Base-by-base conservation (phyloP, 164 flowering plant species). In the Chimonanthus salicifolius region DNA sequence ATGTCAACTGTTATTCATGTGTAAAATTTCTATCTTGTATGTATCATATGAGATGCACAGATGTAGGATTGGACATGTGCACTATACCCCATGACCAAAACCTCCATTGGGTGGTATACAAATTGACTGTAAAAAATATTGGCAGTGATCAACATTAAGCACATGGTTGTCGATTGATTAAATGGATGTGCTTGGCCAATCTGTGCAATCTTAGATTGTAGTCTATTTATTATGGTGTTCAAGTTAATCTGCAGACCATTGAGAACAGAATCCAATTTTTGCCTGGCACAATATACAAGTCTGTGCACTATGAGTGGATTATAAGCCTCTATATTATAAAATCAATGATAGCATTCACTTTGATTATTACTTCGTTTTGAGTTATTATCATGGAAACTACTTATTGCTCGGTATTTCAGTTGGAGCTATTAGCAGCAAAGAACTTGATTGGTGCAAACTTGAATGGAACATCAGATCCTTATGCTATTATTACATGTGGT, bases 391-490 rank as follows among this genome's bases (percentile, higher is more conserved):
- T n/a, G 33, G 51, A 15, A n/a, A 54, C 9, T 71, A 10, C 11
- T 68, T 3, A 74, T 60, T 44, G 68, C 43, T 63, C 51, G 58
- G 7, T 67, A 5, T 68, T 80, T 73, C 81, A 96, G 99, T 71
- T 92, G 78, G 98, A 91, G 81, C 81, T 96, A 58, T 83, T 96
- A 84, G 99, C 99, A 64, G 99, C 98, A 44, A 96, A 94, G 85
- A 96, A 96, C 84, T 92, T 96, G 20, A 84, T 94, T 71, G 97
- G 88, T 77, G 99, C 99, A 77, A 96, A 94, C 78, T 77, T 96
- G 79, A 96, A 96, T 87, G 99, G 98, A 80, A 96, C 97, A 20
- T 96, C 99, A 49, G 99, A 96, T 87, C 99, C 99, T 70, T 96
- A 96, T 86, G 99, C 94, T 72, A 96, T 96, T 66, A 89, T 96